Conservation (phyloP, 2,329 filamentous ascomycete species). For the Xylaria sp. region DNA sequence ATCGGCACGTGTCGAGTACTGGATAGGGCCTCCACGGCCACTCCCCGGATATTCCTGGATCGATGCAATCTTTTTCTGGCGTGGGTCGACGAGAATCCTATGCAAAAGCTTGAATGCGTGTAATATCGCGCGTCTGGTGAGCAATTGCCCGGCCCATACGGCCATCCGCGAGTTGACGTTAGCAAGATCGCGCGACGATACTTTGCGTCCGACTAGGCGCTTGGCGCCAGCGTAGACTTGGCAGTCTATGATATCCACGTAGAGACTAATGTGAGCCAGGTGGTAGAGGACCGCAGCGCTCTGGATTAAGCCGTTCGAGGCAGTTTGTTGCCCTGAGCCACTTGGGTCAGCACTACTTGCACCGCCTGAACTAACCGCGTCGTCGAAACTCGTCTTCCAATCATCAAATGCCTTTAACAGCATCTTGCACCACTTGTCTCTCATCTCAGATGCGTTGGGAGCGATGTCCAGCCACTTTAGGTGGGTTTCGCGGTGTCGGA, state of each 20-base stretch:
- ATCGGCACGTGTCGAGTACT: constrained; percentile 79
- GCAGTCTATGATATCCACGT: constrained; percentile 87
- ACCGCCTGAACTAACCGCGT: constrained; percentile 58
- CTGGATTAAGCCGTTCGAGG: constrained; percentile 69
- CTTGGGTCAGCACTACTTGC: constrained; percentile 45
- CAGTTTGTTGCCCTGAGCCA: constrained; percentile 56
- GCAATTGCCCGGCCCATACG: constrained; percentile 75
- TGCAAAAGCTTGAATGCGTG: constrained; percentile 83
- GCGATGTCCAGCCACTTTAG: constrained; percentile 77
- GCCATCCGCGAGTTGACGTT: constrained; percentile 78
- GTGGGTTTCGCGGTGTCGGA: constrained; percentile 85
- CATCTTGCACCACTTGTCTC: constrained; percentile 79
- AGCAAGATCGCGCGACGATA: constrained; percentile 75
- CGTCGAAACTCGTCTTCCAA: constrained; percentile 86
- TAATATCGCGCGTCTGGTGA: constrained; percentile 81
- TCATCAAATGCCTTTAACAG: constrained; percentile 81
- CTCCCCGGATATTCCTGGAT: constrained; percentile 35
- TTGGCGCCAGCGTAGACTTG: constrained; percentile 86
- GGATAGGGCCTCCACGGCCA: constrained; percentile 44
- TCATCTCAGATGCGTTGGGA: constrained; percentile 61
- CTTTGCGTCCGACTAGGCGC: constrained; percentile 76
- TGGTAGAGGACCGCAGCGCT: constrained; percentile 83
- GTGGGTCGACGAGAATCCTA: constrained; percentile 70
- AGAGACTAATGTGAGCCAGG: constrained; percentile 85
- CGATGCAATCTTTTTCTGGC: constrained; percentile 38